A percentile compares a stretch with the other conserved stretches of the same genome.
Conservation (phyloP, 805 yeast species). For the Barnettozyma sucrosica region DNA sequence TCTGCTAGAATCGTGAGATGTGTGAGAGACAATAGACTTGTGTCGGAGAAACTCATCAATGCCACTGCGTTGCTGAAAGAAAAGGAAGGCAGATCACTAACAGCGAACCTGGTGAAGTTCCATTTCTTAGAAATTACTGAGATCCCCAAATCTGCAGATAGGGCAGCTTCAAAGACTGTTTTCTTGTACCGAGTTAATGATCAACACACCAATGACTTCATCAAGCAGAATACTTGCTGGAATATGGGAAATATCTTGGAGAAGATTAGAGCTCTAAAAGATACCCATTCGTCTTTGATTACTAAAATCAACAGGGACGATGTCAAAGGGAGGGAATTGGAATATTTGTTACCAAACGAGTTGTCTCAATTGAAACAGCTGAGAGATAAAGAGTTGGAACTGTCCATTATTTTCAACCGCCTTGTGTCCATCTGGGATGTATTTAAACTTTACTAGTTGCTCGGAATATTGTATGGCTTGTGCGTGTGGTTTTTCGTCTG, state of each 20-base stretch:
- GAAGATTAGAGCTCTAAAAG: constrained; percentile 50
- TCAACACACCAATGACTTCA: constrained; percentile 40
- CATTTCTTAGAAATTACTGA: constrained; percentile 87
- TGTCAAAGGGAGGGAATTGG: constrained; percentile 76
- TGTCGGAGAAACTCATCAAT: constrained; percentile 80
- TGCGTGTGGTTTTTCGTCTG: background rate
- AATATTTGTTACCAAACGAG: constrained; percentile 69
- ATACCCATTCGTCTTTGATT: constrained; percentile 58
- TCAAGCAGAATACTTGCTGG: constrained; percentile 43
- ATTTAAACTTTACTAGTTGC: constrained; percentile 32
- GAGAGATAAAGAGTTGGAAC: constrained; percentile 49
- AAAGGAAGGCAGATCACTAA: constrained; percentile 63
- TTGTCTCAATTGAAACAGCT: constrained; percentile 61
- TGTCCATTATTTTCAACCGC: constrained; percentile 50
- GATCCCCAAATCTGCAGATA: constrained; percentile 84
- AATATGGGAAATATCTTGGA: constrained; percentile 41
- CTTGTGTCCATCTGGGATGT: constrained; percentile 52
- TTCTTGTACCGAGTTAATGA: constrained; percentile 72
- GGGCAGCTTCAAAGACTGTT: constrained; percentile 86
- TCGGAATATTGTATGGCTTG: background rate
- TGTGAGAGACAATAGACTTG: constrained; percentile 59
- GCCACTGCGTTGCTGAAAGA: constrained; percentile 74
- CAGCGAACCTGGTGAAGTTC: constrained; percentile 58
- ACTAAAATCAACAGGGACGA: constrained; percentile 86
- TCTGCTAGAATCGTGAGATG: constrained; percentile 74